Base-by-base conservation (phyloP, 2,329 filamentous ascomycete species). In the Talaromyces verruculosus region DNA sequence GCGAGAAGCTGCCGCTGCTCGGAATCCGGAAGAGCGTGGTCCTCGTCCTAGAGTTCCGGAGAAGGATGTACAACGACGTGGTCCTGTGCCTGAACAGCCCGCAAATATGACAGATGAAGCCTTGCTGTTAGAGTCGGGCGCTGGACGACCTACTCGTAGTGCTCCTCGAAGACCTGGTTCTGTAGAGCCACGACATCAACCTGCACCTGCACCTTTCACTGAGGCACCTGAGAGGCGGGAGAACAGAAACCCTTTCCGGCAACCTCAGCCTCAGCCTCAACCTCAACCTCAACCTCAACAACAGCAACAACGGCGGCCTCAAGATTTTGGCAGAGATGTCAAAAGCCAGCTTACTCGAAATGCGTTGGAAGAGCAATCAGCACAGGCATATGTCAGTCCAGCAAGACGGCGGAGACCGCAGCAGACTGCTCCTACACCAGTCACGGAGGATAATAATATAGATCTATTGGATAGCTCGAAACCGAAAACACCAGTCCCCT, bases 321-420 rank as follows among this genome's bases (percentile, higher is more conserved):
- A 61, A 28, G 49, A 64, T 13, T 47, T 75, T 72, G 65, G 76
- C 67, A 64, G 72, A 45, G 85, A 87, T 69, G 83, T 84, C 10
- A 84, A 83, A 69, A 81, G 85, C 8, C 88, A 89, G 64, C 82
- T 97, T 13, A 91, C 85, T 67, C 88, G 90, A 70, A 86, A 92
- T 73, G 86, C 87, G 0, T 84, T 90, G 11, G 93, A 97, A 73
- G 90, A 96, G 68, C 89, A 97, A 75, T 89, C 87, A 59, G 85
- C 91, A 15, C 88, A 96, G 71, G 91, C 89, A 35, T 97, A 98
- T 76, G 85, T 97, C 65, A 97, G 93, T 75, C 91, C 93, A 59
- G 91, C 91, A 25, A 86, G 93, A 70, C 87, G 93, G 73, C 94
- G 89, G 76, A 78, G 87, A 10, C 65, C 65, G 11, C 65, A 63